phyloP scores from a whole-genome alignment of 345 rosid genomes.

The Populus ilicifolia region DNA sequence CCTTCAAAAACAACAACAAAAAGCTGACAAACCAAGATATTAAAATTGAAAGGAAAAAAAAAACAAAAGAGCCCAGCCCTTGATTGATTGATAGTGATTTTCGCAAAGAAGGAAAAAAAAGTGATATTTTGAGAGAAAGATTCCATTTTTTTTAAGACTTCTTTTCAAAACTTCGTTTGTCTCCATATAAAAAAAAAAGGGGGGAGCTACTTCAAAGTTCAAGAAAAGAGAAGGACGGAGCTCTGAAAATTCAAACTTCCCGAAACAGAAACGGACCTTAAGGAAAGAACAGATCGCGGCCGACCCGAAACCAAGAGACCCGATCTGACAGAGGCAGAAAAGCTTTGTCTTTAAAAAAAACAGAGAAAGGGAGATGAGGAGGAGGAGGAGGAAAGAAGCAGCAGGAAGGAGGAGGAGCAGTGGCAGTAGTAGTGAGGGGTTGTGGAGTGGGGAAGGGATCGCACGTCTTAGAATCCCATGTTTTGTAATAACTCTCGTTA shows the following conservation, averaged over 20 bases:
- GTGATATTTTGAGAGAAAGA: neutral
- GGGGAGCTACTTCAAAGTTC: neutral
- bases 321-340: constrained; percentile 4
- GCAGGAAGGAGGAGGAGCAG: too few relatives aligned
- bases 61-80: neutral
- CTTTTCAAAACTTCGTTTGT: neutral
- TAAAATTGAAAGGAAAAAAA: neutral
- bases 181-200: neutral
- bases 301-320: constrained; percentile 3
- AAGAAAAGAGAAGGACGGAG: neutral
- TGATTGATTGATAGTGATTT: neutral
- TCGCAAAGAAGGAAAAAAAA: neutral
- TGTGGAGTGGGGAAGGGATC: neutral
- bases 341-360: neutral
- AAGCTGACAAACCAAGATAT: neutral
- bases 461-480: constrained; percentile 12
- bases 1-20: neutral
- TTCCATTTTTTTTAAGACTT: too few relatives aligned
- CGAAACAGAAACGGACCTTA: neutral
- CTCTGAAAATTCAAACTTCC: neutral
- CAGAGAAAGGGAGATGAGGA: neutral
- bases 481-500: neutral
- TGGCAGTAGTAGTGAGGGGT: neutral
- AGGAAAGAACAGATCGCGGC: constrained; percentile 9
- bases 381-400: neutral